A percentile compares a stretch with the other conserved stretches of the same genome.
Evolutionary conservation across 2,329 filamentous ascomycete species (phyloP).

Genomic region (Fragosphaeria purpurea): DNA sequence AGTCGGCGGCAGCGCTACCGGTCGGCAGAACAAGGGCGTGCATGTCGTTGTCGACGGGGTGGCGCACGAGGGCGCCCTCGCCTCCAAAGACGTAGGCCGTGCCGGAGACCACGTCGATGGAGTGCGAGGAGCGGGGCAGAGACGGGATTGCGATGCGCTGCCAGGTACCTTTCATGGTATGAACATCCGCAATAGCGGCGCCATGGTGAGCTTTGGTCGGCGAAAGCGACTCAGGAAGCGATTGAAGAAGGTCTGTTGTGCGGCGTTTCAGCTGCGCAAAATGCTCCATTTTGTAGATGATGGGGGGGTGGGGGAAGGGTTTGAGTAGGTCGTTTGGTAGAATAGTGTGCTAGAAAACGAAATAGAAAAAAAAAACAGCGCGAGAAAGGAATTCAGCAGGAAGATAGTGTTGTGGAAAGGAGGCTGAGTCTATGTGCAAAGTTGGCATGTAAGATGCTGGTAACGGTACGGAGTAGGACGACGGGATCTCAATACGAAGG

Average conservation of each 20-base stretch:
- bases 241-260: slow-evolving; percentile 42
- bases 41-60: slow-evolving; percentile 62
- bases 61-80: slow-evolving; percentile 45
- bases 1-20: slow-evolving; percentile 48
- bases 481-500: too few relatives aligned
- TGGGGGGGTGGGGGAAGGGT: not conserved
- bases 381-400: too few relatives aligned
- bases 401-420: too few relatives aligned
- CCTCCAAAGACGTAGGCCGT: slow-evolving; percentile 64
- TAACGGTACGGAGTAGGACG: too few relatives aligned
- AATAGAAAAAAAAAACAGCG: too few relatives aligned
- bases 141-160: slow-evolving; percentile 43
- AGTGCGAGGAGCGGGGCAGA: slow-evolving; percentile 65
- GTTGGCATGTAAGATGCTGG: too few relatives aligned
- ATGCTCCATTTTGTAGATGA: slow-evolving; percentile 35
- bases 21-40: slow-evolving; percentile 54
- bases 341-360: too few relatives aligned
- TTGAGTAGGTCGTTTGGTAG: not conserved
- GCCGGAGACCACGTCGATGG: slow-evolving; percentile 48
- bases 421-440: too few relatives aligned
- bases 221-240: slow-evolving; percentile 35
- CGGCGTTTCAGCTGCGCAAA: slow-evolving; percentile 45
- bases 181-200: slow-evolving; percentile 9
- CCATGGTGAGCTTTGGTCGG: slow-evolving; percentile 4
- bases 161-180: slow-evolving; percentile 47